phyloP scores from a whole-genome alignment of 208 protist species.

The Trichomonas tenax region DNA sequence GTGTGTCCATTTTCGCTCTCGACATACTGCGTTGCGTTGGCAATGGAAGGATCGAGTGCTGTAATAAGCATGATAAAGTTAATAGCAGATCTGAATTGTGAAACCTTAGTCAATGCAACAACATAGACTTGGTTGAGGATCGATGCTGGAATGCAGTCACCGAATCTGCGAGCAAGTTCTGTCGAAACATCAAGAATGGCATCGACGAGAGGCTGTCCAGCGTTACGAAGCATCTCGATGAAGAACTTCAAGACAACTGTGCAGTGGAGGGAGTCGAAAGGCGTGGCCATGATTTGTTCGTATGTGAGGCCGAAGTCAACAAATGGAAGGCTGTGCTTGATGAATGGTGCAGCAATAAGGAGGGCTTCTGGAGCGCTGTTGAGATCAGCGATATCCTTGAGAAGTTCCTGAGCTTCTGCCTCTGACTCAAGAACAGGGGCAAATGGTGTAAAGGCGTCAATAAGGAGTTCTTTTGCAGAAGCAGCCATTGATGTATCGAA shows the following conservation, averaged over 20 bases:
- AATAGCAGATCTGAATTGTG: slow-evolving; percentile 62
- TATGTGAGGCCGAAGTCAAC: background rate
- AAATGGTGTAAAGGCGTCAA: background rate
- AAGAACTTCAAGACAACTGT: background rate
- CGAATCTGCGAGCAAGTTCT: background rate
- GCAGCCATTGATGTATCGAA: background rate
- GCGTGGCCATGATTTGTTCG: background rate
- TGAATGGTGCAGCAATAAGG: background rate
- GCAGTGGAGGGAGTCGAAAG: background rate
- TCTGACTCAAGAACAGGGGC: background rate
- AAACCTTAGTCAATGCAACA: slow-evolving; percentile 29
- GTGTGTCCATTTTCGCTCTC: background rate
- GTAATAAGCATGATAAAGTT: slow-evolving; percentile 55
- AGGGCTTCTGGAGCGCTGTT: background rate
- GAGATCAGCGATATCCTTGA: background rate
- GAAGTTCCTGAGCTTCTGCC: background rate
- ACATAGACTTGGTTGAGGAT: background rate
- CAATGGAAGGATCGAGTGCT: background rate
- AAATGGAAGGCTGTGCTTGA: background rate
- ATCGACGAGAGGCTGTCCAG: background rate
- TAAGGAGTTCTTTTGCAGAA: background rate
- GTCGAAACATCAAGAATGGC: background rate
- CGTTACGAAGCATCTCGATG: background rate
- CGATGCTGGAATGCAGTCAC: background rate
- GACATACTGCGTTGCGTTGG: background rate